These are phyloP conservation scores for Apiotrichum domesticum DNA, from an alignment of 1,284 basidiomycete species.

Conservation along the genomic window DNA sequence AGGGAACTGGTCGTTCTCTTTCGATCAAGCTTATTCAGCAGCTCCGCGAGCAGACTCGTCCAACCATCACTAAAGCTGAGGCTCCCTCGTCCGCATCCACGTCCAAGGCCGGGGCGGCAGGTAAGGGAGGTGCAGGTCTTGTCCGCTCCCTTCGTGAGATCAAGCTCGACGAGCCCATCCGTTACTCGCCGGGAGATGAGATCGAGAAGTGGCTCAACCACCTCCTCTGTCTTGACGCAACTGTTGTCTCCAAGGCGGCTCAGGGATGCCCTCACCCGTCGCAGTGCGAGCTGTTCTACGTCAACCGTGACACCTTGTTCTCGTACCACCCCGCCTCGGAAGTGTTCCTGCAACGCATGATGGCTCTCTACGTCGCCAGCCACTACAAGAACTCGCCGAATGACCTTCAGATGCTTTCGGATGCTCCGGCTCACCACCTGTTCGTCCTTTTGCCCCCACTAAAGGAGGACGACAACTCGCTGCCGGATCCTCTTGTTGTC, in stretches of 20 bases:
- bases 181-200: slow-evolving; percentile 80
- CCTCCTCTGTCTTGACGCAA: slow-evolving; percentile 89
- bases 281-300: slow-evolving; percentile 90
- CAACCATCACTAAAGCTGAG: slow-evolving; percentile 51
- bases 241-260: slow-evolving; percentile 57
- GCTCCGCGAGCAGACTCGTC: slow-evolving; percentile 77
- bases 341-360: slow-evolving; percentile 94
- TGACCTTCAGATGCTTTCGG: slow-evolving; percentile 91
- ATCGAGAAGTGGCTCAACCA: slow-evolving; percentile 93
- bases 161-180: slow-evolving; percentile 90
- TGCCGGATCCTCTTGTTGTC: slow-evolving; percentile 92
- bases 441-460: slow-evolving; percentile 93
- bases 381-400: slow-evolving; percentile 99
- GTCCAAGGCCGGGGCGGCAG: slow-evolving; percentile 39
- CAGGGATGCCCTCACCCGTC: slow-evolving; percentile 90
- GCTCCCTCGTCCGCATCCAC: slow-evolving; percentile 24
- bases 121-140: slow-evolving; percentile 43
- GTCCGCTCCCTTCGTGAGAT: slow-evolving; percentile 84
- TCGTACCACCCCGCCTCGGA: slow-evolving; percentile 96
- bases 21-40: slow-evolving; percentile 98
- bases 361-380: slow-evolving; percentile 92
- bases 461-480: slow-evolving; percentile 72
- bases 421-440: slow-evolving; percentile 93
- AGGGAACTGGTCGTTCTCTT: slow-evolving; percentile 94
- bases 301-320: slow-evolving; percentile 94